Conservation (phyloP, 2,329 filamentous ascomycete genomes). For the Penicillium verrucosum region DNA sequence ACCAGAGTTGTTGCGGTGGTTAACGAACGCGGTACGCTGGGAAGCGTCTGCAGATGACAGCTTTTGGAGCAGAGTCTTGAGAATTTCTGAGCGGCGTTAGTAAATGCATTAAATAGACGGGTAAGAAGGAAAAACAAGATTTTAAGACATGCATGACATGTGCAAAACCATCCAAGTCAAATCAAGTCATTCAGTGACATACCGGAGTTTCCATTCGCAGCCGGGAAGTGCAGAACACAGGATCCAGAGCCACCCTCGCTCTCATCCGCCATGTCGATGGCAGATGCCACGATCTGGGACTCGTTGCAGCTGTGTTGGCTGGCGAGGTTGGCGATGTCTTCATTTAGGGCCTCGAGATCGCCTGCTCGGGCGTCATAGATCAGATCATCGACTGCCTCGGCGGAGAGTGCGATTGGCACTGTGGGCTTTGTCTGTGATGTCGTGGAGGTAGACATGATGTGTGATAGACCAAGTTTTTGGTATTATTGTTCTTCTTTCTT, state of each 20-base stretch:
- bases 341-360: conserved; percentile 66
- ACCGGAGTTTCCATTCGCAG: conserved; percentile 85
- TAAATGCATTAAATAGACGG: no score
- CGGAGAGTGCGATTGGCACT: conserved; percentile 50
- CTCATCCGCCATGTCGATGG: conserved; percentile 70
- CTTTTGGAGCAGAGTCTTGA: conserved; percentile 47
- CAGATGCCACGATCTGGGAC: conserved; percentile 65
- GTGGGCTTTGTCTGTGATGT: conserved; percentile 18
- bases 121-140: background rate
- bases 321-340: conserved; percentile 58
- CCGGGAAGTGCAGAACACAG: conserved; percentile 76
- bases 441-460: conserved; percentile 13
- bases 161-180: background rate
- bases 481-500: conserved; percentile 7
- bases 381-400: conserved; percentile 86
- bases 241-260: conserved; percentile 58
- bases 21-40: conserved; percentile 33
- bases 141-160: background rate
- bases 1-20: conserved; percentile 69
- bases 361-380: conserved; percentile 81
- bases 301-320: conserved; percentile 58
- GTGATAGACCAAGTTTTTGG: background rate
- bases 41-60: conserved; percentile 27
- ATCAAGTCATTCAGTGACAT: conserved; percentile 28
- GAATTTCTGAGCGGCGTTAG: conserved; percentile 39